phyloP scores from a whole-genome alignment of 352 stramenopile species.

The Phytophthora niederhauseri region DNA sequence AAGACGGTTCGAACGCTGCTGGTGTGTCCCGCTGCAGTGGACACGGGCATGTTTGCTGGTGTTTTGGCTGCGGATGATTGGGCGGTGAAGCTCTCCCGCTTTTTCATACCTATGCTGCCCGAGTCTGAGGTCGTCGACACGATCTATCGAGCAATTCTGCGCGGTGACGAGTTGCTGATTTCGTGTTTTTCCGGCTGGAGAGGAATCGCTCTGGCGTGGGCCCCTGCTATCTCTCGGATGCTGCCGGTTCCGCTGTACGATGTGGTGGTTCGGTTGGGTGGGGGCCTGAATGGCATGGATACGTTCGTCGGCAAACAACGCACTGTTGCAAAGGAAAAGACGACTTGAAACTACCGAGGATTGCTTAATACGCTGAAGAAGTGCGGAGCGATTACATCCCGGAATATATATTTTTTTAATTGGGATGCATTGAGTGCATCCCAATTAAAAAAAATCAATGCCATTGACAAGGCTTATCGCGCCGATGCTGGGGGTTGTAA shows the following conservation, averaged over 20 bases:
- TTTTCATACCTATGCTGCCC: slow-evolving; percentile 58
- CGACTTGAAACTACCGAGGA: neutral
- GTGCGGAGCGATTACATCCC: too few species aligned
- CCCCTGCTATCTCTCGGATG: slow-evolving; percentile 48
- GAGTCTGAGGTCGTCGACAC: slow-evolving; percentile 53
- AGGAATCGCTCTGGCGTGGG: slow-evolving; percentile 56
- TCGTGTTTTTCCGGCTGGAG: slow-evolving; percentile 71
- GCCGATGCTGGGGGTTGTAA: too few species aligned
- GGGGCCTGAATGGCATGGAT: slow-evolving; percentile 77
- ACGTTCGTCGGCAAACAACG: slow-evolving; percentile 73
- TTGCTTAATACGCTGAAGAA: too few species aligned
- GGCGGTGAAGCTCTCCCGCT: slow-evolving; percentile 38
- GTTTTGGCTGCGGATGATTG: slow-evolving; percentile 47
- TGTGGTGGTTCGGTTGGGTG: slow-evolving; percentile 54
- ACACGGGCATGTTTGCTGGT: slow-evolving; percentile 82
- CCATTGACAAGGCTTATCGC: too few species aligned
- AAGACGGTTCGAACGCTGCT: slow-evolving; percentile 70
- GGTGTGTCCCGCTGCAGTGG: slow-evolving; percentile 72
- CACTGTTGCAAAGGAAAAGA: slow-evolving; percentile 34
- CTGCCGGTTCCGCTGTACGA: slow-evolving; percentile 66
- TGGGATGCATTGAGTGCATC: too few species aligned
- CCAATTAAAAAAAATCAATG: too few species aligned
- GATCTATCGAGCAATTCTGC: slow-evolving; percentile 64
- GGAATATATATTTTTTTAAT: too few species aligned
- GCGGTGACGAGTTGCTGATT: slow-evolving; percentile 62